These are phyloP conservation scores for Melampsora allii-populina DNA, from an alignment of 1,284 basidiomycete species.

Conservation along the genomic window DNA sequence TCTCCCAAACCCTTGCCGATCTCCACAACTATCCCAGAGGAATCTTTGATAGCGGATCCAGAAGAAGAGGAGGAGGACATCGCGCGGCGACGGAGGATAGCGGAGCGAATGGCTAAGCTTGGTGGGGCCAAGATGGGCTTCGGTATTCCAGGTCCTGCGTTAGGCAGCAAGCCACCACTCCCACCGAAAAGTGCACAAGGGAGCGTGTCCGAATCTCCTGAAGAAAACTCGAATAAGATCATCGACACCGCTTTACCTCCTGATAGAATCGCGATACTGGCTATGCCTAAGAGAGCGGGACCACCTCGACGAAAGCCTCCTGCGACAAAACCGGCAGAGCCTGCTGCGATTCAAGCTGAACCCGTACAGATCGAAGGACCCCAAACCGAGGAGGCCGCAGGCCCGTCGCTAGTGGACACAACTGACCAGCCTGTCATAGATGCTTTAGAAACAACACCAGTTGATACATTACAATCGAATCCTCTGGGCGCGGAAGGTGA, in stretches of 20 bases:
- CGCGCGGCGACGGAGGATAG: constrained; percentile 29
- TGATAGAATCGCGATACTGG: constrained; percentile 29
- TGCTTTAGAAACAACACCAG: not conserved
- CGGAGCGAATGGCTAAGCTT: constrained; percentile 40
- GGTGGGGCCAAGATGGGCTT: constrained; percentile 43
- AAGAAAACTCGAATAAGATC: not conserved
- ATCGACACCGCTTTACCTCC: constrained; percentile 25
- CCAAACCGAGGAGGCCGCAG: not conserved
- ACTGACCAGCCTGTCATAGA: not conserved
- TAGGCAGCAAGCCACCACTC: constrained; percentile 11
- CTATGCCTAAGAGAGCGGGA: constrained; percentile 33
- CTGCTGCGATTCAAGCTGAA: not conserved
- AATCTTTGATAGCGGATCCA: not conserved
- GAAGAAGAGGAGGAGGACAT: constrained; percentile 34
- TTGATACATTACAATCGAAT: not conserved
- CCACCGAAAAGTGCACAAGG: constrained; percentile 4
- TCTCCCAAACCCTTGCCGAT: not conserved
- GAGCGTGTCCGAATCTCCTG: not conserved
- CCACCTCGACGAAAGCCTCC: constrained; percentile 38
- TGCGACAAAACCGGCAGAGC: constrained; percentile 1
- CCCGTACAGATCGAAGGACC: not conserved
- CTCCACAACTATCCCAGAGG: not conserved
- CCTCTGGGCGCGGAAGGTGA: not conserved
- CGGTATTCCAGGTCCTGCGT: constrained; percentile 30
- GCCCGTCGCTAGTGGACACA: not conserved